Percentiles rank a stretch among this genome's conserved stretches.
Evolutionary conservation across 2,329 filamentous ascomycete genomes (phyloP).

Genomic region (Nigrograna mackinnonii): DNA sequence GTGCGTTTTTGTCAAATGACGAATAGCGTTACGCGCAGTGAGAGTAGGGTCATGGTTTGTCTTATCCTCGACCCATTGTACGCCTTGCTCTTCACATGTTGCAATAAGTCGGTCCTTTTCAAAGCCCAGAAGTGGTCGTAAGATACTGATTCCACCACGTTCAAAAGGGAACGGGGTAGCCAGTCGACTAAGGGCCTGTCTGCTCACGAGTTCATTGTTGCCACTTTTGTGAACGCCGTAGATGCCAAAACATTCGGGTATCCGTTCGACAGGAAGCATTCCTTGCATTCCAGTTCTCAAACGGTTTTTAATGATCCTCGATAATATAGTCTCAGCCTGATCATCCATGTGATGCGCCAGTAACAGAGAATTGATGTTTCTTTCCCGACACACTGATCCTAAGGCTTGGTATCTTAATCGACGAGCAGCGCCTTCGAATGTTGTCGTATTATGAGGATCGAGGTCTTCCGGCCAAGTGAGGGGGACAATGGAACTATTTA

Average conservation of each 20-base stretch:
- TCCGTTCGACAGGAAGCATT: slow-evolving; percentile 66
- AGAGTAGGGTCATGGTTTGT: slow-evolving; percentile 80
- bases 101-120: slow-evolving; percentile 73
- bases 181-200: not conserved
- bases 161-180: slow-evolving; percentile 51
- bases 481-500: slow-evolving; percentile 34
- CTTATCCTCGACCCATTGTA: slow-evolving; percentile 81
- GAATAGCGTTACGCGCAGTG: slow-evolving; percentile 80
- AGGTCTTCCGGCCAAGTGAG: slow-evolving; percentile 42
- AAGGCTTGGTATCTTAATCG: slow-evolving; percentile 72
- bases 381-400: slow-evolving; percentile 61
- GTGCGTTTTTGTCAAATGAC: slow-evolving; percentile 64
- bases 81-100: slow-evolving; percentile 69
- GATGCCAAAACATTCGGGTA: slow-evolving; percentile 83
- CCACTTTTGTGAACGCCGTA: slow-evolving; percentile 64
- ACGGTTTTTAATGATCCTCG: slow-evolving; percentile 73
- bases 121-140: slow-evolving; percentile 72
- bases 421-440: slow-evolving; percentile 79
- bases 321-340: slow-evolving; percentile 85
- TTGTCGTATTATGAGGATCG: slow-evolving; percentile 53
- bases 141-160: slow-evolving; percentile 66
- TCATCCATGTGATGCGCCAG: slow-evolving; percentile 90
- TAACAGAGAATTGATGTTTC: slow-evolving; percentile 64
- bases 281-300: slow-evolving; percentile 71
- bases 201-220: slow-evolving; percentile 4